Evolutionary conservation across 192 early-diverging fungal genomes (phyloP).

Genomic region (Backusella circina): DNA sequence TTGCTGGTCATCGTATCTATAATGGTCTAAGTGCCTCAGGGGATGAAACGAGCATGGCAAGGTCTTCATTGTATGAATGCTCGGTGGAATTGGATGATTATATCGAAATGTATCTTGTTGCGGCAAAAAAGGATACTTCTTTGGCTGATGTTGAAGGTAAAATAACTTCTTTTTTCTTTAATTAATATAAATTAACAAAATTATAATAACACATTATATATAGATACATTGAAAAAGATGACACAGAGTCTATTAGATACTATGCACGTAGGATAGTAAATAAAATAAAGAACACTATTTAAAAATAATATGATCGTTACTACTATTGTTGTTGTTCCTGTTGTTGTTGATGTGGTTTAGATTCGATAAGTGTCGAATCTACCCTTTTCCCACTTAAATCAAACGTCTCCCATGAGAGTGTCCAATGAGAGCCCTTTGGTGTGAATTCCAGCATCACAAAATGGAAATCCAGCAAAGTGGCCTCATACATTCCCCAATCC

Average conservation of each 20-base stretch:
- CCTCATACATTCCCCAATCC: slow-evolving; percentile 61
- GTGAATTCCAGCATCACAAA: slow-evolving; percentile 46
- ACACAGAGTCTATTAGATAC: slow-evolving; percentile 14
- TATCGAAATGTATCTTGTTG: slow-evolving; percentile 53
- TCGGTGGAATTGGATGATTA: slow-evolving; percentile 26
- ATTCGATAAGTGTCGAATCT: slow-evolving; percentile 1
- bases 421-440: slow-evolving; percentile 8
- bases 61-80: slow-evolving; percentile 11
- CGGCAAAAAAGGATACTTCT: slow-evolving; percentile 52
- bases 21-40: not conserved
- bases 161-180: not conserved
- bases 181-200: too few relatives aligned
- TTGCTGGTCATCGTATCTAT: slow-evolving; percentile 44
- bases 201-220: not conserved
- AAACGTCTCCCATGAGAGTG: slow-evolving; percentile 20
- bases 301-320: not conserved
- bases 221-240: slow-evolving; percentile 25
- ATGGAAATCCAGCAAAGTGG: slow-evolving; percentile 43
- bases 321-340: not conserved
- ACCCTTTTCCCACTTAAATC: slow-evolving; percentile 14
- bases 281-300: not conserved
- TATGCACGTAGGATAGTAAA: slow-evolving; percentile 18
- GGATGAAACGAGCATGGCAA: not conserved
- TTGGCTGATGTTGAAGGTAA: slow-evolving; percentile 56
- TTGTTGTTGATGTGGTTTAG: not conserved